Evolutionary conservation across 169 alveolate genomes (phyloP), one percentile per base, ranked within the genome.

Genomic region (Theileria annulata): DNA sequence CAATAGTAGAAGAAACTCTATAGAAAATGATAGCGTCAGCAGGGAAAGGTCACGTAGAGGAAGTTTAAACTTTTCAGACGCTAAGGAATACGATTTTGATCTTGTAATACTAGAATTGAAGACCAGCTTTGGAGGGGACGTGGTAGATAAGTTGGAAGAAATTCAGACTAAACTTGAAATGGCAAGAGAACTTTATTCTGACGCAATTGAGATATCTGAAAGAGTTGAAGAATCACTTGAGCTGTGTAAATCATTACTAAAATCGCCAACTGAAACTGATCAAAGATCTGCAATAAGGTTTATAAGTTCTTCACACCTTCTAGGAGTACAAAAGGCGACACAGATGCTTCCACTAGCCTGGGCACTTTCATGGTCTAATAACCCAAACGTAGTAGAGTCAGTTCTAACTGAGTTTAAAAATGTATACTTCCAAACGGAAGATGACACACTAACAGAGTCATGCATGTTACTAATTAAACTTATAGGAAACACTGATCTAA

Each of bases 341-440:
- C 78, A 73, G 58, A 76, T 85, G 37, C 79, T 90, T 76, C 87
- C 90, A 37, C 62, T 63, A 63, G 92, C 85, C 30, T 90, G 94
- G 94, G 89, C 86, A 15, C 79, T 90, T n/a, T 80, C 90, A 23
- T 90, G 90, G 88, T 80, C 93, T n/a, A 90, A 83, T 31, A 90
- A 90, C 81, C 90, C 74, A 35, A 80, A 78, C 47, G 90, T 90
- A 31, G 91, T 87, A 17, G 94, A 90, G 33, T 64, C 88, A n/a
- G 92, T 90, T 47, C 56, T 87, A 5, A 67, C 35, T 25, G 94
- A 90, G 80, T 90, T 90, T 67, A 67, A 58, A 13, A 76, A 77
- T 63, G 79, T 84, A 28, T 84, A 84, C 59, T 84, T 84, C 60
- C 58, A 84, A 12, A 54, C 60, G 8, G 84, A 70, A 15, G 77